Evolutionary conservation across 2,329 filamentous ascomycete genomes (phyloP).

Genomic region (Fusarium tupiense): DNA sequence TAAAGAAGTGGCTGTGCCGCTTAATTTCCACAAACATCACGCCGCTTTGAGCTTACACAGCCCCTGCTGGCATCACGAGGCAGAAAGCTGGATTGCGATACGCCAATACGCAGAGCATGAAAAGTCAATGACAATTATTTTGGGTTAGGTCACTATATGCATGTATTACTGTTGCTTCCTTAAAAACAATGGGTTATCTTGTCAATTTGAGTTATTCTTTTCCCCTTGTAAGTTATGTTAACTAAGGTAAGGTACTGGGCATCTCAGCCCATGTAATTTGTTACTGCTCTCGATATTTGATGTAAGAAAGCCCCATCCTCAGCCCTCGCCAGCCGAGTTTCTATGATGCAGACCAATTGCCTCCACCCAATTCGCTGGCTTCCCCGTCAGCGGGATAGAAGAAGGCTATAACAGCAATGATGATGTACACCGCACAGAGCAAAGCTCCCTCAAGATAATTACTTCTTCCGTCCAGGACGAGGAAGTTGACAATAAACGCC

Average conservation of each 20-base stretch:
- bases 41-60: slow-evolving; percentile 30
- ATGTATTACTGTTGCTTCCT: neutral
- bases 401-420: slow-evolving; percentile 73
- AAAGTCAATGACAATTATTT: neutral
- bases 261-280: neutral
- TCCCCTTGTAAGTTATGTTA: neutral
- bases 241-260: neutral
- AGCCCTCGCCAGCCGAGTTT: slow-evolving; percentile 11
- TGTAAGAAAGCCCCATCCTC: neutral
- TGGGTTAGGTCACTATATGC: neutral
- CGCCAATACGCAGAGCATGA: neutral
- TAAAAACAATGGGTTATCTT: neutral
- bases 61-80: slow-evolving; percentile 7
- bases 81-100: neutral
- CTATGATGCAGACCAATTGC: neutral
- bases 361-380: slow-evolving; percentile 53
- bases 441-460: slow-evolving; percentile 87
- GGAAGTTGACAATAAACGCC: slow-evolving; percentile 86
- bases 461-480: slow-evolving; percentile 84
- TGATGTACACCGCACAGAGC: slow-evolving; percentile 73
- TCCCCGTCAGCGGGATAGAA: slow-evolving; percentile 68
- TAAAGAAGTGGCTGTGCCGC: slow-evolving; percentile 29
- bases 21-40: slow-evolving; percentile 16
- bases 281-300: neutral
- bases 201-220: neutral